These are phyloP conservation scores for Apiospora hydei DNA, from an alignment of 2,329 filamentous ascomycete species.

Conservation along the genomic window DNA sequence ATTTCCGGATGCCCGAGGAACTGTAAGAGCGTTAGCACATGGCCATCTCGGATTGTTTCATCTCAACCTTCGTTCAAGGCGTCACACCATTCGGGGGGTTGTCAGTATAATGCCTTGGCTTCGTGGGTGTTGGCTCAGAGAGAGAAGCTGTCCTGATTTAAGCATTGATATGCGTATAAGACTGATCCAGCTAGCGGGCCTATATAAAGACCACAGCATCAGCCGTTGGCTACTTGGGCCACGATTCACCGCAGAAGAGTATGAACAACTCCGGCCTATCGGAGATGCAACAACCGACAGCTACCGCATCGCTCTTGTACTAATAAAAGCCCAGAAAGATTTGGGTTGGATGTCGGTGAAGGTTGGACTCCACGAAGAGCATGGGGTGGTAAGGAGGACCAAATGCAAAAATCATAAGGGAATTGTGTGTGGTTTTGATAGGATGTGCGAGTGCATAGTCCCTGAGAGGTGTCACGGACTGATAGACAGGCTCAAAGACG, in stretches of 20 bases:
- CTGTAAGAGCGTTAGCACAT: neutral
- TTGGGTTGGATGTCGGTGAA: neutral
- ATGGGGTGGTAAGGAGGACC: too few species aligned
- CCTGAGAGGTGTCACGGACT: neutral
- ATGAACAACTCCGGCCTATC: neutral
- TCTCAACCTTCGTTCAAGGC: neutral
- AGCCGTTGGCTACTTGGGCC: neutral
- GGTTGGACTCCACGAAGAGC: too few species aligned
- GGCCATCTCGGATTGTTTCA: neutral
- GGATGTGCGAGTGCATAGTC: neutral
- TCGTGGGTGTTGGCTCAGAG: too few species aligned
- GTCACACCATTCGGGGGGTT: neutral
- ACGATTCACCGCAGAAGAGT: neutral
- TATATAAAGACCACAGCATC: too few species aligned
- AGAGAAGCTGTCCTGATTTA: too few species aligned
- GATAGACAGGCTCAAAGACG: neutral
- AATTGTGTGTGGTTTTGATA: neutral
- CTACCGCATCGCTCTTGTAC: neutral
- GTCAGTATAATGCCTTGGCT: too few species aligned
- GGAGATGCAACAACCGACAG: neutral
- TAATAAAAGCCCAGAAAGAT: neutral
- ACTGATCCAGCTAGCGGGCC: too few species aligned
- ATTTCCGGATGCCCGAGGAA: neutral
- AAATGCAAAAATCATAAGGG: neutral
- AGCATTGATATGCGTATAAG: too few species aligned